A percentile compares a stretch with the other conserved stretches of the same genome.
These are phyloP conservation scores for Mucor ambiguus DNA, from an alignment of 371 early-diverging fungal species.

Conservation along the genomic window DNA sequence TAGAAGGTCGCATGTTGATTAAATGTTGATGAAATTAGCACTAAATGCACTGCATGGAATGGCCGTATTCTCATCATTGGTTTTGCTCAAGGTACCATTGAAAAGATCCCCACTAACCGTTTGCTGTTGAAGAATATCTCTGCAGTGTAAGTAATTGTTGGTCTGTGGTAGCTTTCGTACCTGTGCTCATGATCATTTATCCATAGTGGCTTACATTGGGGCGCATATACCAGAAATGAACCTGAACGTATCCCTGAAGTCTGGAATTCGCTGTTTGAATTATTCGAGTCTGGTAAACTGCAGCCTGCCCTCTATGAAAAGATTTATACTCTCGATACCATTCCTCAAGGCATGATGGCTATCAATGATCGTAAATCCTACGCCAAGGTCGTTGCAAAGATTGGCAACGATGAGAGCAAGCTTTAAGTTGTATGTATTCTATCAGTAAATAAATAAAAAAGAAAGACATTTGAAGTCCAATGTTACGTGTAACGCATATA, in stretches of 20 bases:
- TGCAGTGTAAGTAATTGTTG: constrained; percentile 35
- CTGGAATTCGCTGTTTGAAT: constrained; percentile 72
- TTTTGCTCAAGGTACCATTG: constrained; percentile 84
- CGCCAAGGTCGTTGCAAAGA: constrained; percentile 77
- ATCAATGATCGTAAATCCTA: constrained; percentile 73
- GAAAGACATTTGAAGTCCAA: not conserved
- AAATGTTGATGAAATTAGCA: constrained; percentile 29
- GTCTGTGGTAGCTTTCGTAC: not conserved
- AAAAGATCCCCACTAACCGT: constrained; percentile 81
- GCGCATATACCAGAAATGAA: constrained; percentile 72
- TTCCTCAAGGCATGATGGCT: constrained; percentile 71
- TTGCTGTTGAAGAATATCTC: constrained; percentile 84
- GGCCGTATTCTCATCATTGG: constrained; percentile 87
- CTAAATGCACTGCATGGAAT: constrained; percentile 83
- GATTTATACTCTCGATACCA: constrained; percentile 67
- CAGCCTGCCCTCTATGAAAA: constrained; percentile 75
- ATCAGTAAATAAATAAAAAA: not conserved
- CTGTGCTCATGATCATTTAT: not conserved
- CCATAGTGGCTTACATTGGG: constrained; percentile 67
- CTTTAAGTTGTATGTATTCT: constrained; percentile 49
- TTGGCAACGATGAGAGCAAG: constrained; percentile 45
- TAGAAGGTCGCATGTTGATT: not conserved
- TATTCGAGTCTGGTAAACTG: constrained; percentile 65
- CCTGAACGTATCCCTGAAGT: constrained; percentile 65
- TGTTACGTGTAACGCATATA: not conserved